phyloP scores from a whole-genome alignment of 495 filamentous ascomycete species.

The Penicillium dipodomyicola region DNA sequence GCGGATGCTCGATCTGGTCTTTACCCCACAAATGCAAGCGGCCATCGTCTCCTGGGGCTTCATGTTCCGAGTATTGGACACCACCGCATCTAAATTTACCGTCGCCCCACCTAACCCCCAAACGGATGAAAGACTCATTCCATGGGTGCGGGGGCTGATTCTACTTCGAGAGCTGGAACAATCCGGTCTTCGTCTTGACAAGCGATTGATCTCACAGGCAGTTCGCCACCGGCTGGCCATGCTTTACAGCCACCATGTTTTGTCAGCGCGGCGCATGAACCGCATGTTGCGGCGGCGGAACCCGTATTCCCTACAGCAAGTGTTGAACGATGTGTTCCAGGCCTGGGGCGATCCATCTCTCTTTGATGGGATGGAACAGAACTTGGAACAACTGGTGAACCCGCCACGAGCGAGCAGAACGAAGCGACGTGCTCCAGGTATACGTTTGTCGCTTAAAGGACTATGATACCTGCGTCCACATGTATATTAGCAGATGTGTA shows the following conservation, averaged over 20 bases:
- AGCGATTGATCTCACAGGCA: conserved; percentile 36
- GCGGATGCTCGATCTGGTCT: conserved; percentile 42
- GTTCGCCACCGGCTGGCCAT: conserved; percentile 50
- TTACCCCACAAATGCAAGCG: conserved; percentile 45
- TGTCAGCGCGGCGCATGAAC: conserved; percentile 34
- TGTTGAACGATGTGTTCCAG: conserved; percentile 31
- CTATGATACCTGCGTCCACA: conserved; percentile 1
- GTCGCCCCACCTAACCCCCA: conserved; percentile 7
- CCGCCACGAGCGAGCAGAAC: conserved; percentile 21
- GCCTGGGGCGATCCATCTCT: conserved; percentile 37
- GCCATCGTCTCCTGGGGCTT: conserved; percentile 63
- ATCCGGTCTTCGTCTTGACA: conserved; percentile 45
- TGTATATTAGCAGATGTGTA: conserved; percentile 11
- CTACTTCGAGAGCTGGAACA: conserved; percentile 50
- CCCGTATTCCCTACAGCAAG: conserved; percentile 30
- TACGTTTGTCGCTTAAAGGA: conserved; percentile 8
- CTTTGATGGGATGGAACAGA: conserved; percentile 23
- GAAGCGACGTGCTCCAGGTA: conserved; percentile 10
- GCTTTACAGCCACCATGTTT: conserved; percentile 43
- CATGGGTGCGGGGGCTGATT: conserved; percentile 50
- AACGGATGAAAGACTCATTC: conserved; percentile 24
- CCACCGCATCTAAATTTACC: conserved; percentile 14
- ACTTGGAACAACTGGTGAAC: conserved; percentile 27
- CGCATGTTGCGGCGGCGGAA: conserved; percentile 38
- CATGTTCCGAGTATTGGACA: conserved; percentile 32